phyloP scores from a whole-genome alignment of 2,329 filamentous ascomycete species.

The Blastomyces silverae region DNA sequence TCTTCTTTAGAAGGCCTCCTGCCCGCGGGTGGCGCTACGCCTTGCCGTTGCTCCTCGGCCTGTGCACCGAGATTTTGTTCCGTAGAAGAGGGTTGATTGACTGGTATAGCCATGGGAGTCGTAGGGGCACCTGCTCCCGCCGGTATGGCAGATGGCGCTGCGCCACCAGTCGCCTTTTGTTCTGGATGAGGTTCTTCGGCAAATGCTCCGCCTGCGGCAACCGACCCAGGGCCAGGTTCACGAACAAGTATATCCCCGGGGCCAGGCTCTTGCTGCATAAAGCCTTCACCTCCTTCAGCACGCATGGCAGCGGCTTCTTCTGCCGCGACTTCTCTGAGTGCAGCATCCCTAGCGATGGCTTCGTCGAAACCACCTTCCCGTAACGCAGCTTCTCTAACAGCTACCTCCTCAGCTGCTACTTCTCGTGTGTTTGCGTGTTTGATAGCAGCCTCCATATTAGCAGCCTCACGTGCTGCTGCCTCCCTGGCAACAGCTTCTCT shows the following conservation, averaged over 20 bases:
- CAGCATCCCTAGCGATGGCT: slow-evolving; percentile 6
- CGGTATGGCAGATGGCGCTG: neutral
- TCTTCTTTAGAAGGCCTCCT: slow-evolving; percentile 15
- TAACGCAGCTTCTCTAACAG: slow-evolving; percentile 1
- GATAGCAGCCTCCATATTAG: slow-evolving; percentile 5
- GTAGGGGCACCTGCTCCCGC: neutral
- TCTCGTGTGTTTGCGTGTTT: slow-evolving; percentile 14
- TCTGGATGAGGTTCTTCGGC: neutral
- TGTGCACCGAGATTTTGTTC: neutral
- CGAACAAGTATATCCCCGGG: neutral
- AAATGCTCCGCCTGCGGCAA: slow-evolving; percentile 5
- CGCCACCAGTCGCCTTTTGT: neutral
- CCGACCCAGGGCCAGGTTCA: neutral
- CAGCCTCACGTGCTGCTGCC: slow-evolving; percentile 6
- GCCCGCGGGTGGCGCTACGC: neutral
- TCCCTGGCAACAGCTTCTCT: slow-evolving; percentile 13
- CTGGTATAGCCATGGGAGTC: neutral
- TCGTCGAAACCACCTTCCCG: slow-evolving; percentile 10
- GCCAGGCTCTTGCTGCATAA: neutral
- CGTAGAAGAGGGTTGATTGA: neutral
- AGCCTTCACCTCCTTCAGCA: neutral
- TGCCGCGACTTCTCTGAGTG: slow-evolving; percentile 7
- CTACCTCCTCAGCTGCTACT: slow-evolving; percentile 13
- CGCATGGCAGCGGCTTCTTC: slow-evolving; percentile 1
- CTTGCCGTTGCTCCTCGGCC: neutral